Conservation (phyloP, 2,329 filamentous ascomycete species). For the Ascochyta clinopodiicola region DNA sequence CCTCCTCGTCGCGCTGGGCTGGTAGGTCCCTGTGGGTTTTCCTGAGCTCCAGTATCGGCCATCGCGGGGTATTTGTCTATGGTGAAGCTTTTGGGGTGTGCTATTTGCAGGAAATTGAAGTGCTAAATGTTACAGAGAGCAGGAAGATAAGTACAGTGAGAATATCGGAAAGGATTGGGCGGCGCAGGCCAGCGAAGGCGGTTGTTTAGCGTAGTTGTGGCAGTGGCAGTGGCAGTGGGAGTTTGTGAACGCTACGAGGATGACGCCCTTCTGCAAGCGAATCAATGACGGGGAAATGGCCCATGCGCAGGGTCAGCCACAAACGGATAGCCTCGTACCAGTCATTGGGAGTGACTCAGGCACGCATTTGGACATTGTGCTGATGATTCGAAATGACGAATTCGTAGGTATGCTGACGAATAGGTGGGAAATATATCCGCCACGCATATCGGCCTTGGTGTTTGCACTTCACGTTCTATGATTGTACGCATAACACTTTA, state of each 20-base stretch:
- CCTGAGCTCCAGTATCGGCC: constrained; percentile 37
- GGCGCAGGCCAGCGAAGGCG: constrained; percentile 25
- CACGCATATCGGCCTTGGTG: too few relatives aligned
- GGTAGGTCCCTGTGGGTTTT: constrained; percentile 31
- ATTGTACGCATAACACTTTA: too few relatives aligned
- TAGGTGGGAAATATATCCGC: not conserved
- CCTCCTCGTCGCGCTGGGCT: constrained; percentile 40
- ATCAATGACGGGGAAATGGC: constrained; percentile 24
- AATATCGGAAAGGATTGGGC: not conserved
- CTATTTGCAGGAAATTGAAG: constrained; percentile 1
- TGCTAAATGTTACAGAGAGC: constrained; percentile 1
- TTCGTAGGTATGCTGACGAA: not conserved
- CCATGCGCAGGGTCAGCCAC: constrained; percentile 22
- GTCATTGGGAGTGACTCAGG: constrained; percentile 35
- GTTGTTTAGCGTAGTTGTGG: constrained; percentile 23
- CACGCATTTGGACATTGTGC: constrained; percentile 12
- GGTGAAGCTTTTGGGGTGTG: constrained; percentile 1
- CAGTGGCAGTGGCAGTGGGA: constrained; percentile 15
- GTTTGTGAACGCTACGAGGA: constrained; percentile 28
- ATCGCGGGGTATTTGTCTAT: constrained; percentile 39
- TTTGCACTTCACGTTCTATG: too few relatives aligned
- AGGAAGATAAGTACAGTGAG: constrained; percentile 1
- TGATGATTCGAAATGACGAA: constrained; percentile 39
- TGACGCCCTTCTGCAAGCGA: constrained; percentile 41
- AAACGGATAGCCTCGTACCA: constrained; percentile 17